Evolutionary conservation across 2,329 filamentous ascomycete genomes (phyloP).

Genomic region (Colletotrichum chrysophilum): DNA sequence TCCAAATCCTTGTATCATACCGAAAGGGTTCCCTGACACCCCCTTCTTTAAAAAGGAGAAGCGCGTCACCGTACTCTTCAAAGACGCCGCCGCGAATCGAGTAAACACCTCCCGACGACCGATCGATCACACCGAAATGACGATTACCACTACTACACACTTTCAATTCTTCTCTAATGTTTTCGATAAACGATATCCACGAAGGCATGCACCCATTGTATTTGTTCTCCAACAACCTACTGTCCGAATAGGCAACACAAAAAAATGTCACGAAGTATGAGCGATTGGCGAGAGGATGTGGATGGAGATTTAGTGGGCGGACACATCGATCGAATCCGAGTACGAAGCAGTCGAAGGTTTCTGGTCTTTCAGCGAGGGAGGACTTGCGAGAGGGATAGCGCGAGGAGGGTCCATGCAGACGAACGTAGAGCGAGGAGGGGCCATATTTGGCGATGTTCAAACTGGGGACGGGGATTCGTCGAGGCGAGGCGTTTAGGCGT

Average conservation of each 20-base stretch:
- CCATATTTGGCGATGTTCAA: background rate
- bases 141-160: background rate
- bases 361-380: background rate
- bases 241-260: background rate
- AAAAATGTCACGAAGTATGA: background rate
- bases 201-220: background rate
- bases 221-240: background rate
- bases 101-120: constrained; percentile 28
- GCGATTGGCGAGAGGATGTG: too few species aligned
- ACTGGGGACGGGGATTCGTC: background rate
- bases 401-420: fast-evolving
- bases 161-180: background rate
- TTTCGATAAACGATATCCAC: constrained; percentile 16
- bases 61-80: constrained; percentile 39
- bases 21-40: constrained; percentile 10
- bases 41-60: constrained; percentile 29
- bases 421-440: background rate
- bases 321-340: too few species aligned
- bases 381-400: fast-evolving
- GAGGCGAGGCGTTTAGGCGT: constrained; percentile 17
- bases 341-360: background rate
- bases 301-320: too few species aligned
- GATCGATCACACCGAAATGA: background rate
- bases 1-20: background rate
- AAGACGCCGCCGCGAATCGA: constrained; percentile 50